These are phyloP conservation scores for Rhizophagus clarus DNA, from an alignment of 192 early-diverging fungal genomes.

Conservation along the genomic window DNA sequence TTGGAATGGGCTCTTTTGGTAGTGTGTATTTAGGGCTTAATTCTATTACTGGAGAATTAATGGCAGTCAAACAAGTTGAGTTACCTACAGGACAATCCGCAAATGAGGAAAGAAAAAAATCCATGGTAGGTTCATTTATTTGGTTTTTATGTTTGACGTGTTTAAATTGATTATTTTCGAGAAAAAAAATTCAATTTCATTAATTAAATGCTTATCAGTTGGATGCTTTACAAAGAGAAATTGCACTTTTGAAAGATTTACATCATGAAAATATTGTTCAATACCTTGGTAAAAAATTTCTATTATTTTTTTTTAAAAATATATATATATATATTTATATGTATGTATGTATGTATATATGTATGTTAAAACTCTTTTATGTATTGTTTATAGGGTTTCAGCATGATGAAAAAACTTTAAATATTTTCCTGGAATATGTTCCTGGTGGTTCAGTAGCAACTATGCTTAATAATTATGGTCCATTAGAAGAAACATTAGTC, in stretches of 20 bases:
- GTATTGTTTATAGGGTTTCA: constrained; percentile 63
- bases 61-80: constrained; percentile 98
- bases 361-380: constrained; percentile 20
- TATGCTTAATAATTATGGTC: constrained; percentile 82
- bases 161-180: neutral
- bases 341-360: too few species aligned
- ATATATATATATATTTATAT: too few species aligned
- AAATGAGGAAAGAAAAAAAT: constrained; percentile 71
- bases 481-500: constrained; percentile 83
- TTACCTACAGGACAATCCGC: constrained; percentile 68
- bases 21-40: constrained; percentile 92
- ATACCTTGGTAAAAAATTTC: constrained; percentile 72
- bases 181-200: too few species aligned
- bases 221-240: constrained; percentile 87
- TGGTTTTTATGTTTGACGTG: too few species aligned
- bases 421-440: constrained; percentile 97
- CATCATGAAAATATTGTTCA: constrained; percentile 95
- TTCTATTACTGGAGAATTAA: constrained; percentile 84
- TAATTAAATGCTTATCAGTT: constrained; percentile 30
- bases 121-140: constrained; percentile 52
- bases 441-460: constrained; percentile 94
- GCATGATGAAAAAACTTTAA: constrained; percentile 71
- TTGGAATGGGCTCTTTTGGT: constrained; percentile 96
- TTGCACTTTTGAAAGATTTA: constrained; percentile 85
- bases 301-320: neutral